These are phyloP conservation scores for Colletotrichum sp. DNA, from an alignment of 2,329 filamentous ascomycete species.

Conservation along the genomic window DNA sequence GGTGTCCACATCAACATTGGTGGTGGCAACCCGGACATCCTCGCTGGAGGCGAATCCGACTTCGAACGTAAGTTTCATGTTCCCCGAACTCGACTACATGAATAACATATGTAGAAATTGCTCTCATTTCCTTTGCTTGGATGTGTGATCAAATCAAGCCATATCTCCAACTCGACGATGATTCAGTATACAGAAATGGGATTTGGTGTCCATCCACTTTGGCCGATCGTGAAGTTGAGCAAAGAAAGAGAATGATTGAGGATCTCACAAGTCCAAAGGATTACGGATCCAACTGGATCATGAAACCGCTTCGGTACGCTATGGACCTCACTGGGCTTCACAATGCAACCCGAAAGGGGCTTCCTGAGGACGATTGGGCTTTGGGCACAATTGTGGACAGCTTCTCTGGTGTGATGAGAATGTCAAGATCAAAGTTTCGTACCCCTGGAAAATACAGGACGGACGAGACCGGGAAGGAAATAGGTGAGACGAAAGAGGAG, in stretches of 20 bases:
- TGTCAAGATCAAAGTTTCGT: background rate
- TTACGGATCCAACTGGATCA: background rate
- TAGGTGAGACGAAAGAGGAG: background rate
- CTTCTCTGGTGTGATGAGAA: background rate
- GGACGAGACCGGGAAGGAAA: no score
- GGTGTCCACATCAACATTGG: constrained; percentile 9
- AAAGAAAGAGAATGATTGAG: background rate
- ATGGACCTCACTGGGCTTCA: no score
- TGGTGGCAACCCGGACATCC: background rate
- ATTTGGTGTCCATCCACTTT: no score
- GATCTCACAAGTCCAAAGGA: background rate
- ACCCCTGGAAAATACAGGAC: constrained; percentile 17
- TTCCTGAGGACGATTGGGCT: no score
- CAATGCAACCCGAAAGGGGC: no score
- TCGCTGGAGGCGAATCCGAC: background rate
- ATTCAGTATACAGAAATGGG: no score
- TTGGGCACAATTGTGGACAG: no score
- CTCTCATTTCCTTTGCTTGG: constrained; percentile 20
- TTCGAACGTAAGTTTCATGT: background rate
- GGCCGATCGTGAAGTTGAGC: background rate
- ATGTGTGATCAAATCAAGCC: constrained; percentile 10
- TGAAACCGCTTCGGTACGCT: no score
- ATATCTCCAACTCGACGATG: background rate
- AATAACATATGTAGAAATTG: background rate
- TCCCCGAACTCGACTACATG: no score